Base-by-base conservation (phyloP, 2,329 filamentous ascomycete genomes). In the Fusarium armeniacum region DNA sequence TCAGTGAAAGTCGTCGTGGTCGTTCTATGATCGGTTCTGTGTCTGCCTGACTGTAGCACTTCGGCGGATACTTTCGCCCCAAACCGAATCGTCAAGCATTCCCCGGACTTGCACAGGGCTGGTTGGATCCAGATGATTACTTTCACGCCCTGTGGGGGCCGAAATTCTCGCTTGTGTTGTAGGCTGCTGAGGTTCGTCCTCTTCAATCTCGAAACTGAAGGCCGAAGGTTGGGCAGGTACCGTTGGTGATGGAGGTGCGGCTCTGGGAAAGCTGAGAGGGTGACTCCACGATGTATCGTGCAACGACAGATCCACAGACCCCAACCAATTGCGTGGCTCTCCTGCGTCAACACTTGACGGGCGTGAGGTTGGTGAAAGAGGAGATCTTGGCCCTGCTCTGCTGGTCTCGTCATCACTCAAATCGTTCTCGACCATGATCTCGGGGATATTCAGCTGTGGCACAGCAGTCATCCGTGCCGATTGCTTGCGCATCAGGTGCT, bases 21-120 rank as follows among this genome's bases (percentile, higher is more conserved):
- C 72, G 40, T 77, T 76, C 56, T 80, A 78, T 40, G 76, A 76
- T 52, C 77, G 75, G 26, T 82, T 78, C 16, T 74, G 69, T 47
- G 82, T 81, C 70, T 81, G 83, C 53, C 82, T 82, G 55, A 86
- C 86, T 55, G 94, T 97, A 73, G 96, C 93, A 81, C 93, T 97
- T 67, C 93, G 87, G 69, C 94, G 86, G 70, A 98, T 94, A 83
- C 93, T 97, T 81, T 97, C 93, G 53, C 95, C 93, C 95, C 95
- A 98, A 18, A 92, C 91, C 20, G 93, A 96, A 75, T 95, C 92
- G 75, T 96, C 93, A 57, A 98, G 86, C 76, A 96, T 92, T 71
- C 94, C 90, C 78, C 94, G 88, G 71, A 97, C 92, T 74, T 94
- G 91, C 49, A 90, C 87, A 91, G 90, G 75, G 45, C 55, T 72